Conservation (phyloP, 345 rosid genomes). For the Linum tenue region DNA sequence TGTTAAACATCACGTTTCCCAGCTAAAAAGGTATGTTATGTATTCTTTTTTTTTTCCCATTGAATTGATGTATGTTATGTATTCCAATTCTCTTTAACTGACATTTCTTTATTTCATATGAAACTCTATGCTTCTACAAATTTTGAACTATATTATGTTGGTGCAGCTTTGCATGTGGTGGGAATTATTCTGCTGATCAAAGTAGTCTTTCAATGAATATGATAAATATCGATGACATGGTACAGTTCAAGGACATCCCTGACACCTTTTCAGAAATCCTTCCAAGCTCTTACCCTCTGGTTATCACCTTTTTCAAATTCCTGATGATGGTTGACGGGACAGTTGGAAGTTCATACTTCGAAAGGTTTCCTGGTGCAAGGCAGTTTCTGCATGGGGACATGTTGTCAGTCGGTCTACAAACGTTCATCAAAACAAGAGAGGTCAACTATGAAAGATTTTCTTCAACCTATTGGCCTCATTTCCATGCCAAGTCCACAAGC, state of each 20-base stretch:
- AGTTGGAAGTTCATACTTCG: constrained; percentile 37
- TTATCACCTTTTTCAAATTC: constrained; percentile 43
- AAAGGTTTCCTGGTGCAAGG: constrained; percentile 30
- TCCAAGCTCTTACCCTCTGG: constrained; percentile 31
- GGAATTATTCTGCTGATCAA: constrained; percentile 14
- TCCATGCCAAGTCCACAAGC: constrained; percentile 24
- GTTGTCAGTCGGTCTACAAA: constrained; percentile 17
- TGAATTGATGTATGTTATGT: constrained; percentile 18
- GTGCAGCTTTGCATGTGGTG: constrained; percentile 30
- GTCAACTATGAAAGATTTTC: constrained; percentile 38
- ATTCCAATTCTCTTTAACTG: not conserved
- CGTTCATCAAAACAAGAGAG: constrained; percentile 34
- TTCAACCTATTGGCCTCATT: constrained; percentile 43
- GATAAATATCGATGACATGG: constrained; percentile 24
- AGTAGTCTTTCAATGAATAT: constrained; percentile 10
- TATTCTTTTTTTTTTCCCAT: too few species aligned
- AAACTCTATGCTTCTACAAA: not conserved
- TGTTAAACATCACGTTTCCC: constrained; percentile 34
- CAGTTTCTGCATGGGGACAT: constrained; percentile 17
- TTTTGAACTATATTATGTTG: not conserved
- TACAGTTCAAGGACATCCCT: constrained; percentile 32
- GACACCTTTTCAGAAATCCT: constrained; percentile 35
- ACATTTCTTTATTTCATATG: not conserved
- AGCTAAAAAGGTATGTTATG: constrained; percentile 31
- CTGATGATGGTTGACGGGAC: constrained; percentile 54